Evolutionary conservation across 805 yeast genomes (phyloP).

Genomic region (Pichia scutulata): DNA sequence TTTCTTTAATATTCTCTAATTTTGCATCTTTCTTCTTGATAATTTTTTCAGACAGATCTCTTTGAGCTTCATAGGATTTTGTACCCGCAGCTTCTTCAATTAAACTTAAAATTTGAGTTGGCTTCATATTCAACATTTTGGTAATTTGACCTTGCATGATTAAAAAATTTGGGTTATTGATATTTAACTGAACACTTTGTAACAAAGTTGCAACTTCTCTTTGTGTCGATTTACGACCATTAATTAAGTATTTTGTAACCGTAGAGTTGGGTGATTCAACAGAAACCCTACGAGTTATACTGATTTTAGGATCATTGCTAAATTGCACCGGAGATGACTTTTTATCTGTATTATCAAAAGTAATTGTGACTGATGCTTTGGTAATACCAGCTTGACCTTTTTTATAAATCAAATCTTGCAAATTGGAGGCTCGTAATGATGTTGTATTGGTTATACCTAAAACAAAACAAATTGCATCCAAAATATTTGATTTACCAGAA

Average conservation of each 20-base stretch:
- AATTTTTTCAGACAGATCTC: constrained; percentile 85
- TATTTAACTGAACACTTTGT: constrained; percentile 91
- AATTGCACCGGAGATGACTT: constrained; percentile 81
- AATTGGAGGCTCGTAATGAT: constrained; percentile 88
- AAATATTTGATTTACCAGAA: constrained; percentile 91
- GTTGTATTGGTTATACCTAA: constrained; percentile 90
- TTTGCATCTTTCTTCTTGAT: constrained; percentile 88
- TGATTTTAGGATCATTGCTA: constrained; percentile 65
- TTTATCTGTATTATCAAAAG: constrained; percentile 79
- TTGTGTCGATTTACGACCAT: constrained; percentile 95
- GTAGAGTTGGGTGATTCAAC: constrained; percentile 57
- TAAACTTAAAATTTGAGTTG: constrained; percentile 77
- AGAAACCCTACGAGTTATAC: constrained; percentile 85
- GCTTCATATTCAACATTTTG: constrained; percentile 93
- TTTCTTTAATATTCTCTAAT: constrained; percentile 62
- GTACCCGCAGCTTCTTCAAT: constrained; percentile 99
- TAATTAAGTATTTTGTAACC: constrained; percentile 64
- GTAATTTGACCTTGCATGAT: constrained; percentile 99
- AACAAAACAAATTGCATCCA: constrained; percentile 98
- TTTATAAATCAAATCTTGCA: constrained; percentile 91
- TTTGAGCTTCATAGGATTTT: constrained; percentile 86
- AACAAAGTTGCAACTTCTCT: constrained; percentile 83
- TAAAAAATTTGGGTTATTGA: constrained; percentile 92
- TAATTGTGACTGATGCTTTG: constrained; percentile 92
- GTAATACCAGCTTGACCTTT: constrained; percentile 98